Conservation (phyloP, 1,139 yeast genomes). For the Zygosaccharomyces sapae region DNA sequence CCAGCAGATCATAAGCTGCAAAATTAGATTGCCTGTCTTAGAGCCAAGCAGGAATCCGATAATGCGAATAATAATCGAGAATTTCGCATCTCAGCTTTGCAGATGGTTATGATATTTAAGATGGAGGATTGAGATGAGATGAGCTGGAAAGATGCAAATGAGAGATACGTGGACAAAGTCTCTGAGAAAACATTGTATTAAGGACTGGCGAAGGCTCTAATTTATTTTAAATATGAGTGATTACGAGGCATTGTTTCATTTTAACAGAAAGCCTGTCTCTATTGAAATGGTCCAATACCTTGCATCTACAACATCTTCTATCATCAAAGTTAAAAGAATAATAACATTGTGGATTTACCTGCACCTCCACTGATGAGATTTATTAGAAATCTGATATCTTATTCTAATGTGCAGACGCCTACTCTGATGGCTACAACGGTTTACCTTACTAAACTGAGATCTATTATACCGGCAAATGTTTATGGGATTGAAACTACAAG, state of each 20-base stretch:
- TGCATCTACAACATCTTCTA: slow-evolving; percentile 75
- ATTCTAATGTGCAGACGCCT: slow-evolving; percentile 91
- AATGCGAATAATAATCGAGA: background rate
- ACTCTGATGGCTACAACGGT: slow-evolving; percentile 90
- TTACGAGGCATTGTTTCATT: slow-evolving; percentile 63
- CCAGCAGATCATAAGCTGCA: slow-evolving; percentile 5
- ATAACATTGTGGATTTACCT: slow-evolving; percentile 11
- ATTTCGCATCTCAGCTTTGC: slow-evolving; percentile 5
- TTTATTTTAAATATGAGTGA: slow-evolving; percentile 42
- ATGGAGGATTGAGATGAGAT: slow-evolving; percentile 1
- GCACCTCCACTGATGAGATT: slow-evolving; percentile 52
- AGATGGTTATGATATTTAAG: slow-evolving; percentile 4
- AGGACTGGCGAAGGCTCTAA: too few relatives aligned
- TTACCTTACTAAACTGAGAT: slow-evolving; percentile 72
- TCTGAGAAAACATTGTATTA: too few relatives aligned
- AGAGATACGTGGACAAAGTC: background rate
- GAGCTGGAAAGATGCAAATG: background rate
- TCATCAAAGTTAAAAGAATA: slow-evolving; percentile 54
- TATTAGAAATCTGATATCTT: slow-evolving; percentile 65
- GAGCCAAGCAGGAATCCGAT: slow-evolving; percentile 5
- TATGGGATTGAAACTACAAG: slow-evolving; percentile 92
- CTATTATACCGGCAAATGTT: slow-evolving; percentile 80
- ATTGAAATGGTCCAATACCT: slow-evolving; percentile 76
- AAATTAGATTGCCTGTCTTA: slow-evolving; percentile 1
- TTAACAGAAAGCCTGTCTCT: slow-evolving; percentile 72